These are phyloP conservation scores for Mimosa bimucronata DNA, from an alignment of 306 rosid genomes.

Conservation along the genomic window DNA sequence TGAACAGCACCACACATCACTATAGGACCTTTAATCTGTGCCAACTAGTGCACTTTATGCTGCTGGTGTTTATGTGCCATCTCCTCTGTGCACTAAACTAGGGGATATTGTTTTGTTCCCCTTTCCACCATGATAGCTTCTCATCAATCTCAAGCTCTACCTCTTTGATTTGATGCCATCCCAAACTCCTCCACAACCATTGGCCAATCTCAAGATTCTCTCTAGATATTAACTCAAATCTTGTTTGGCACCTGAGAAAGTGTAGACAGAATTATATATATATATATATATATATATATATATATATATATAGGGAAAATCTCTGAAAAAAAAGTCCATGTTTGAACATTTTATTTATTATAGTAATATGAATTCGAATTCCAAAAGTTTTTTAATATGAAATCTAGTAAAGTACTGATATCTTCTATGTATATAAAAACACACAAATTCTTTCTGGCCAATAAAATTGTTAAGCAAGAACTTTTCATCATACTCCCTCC, in stretches of 20 bases:
- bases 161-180: constrained; percentile 13
- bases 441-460: too few relatives aligned
- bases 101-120: constrained; percentile 24
- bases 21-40: constrained; percentile 10
- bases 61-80: constrained; percentile 40
- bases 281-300: too few relatives aligned
- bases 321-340: too few relatives aligned
- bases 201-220: constrained; percentile 36
- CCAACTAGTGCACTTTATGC: constrained; percentile 40
- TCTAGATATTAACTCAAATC: constrained; percentile 19
- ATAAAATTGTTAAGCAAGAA: too few relatives aligned
- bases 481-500: too few relatives aligned
- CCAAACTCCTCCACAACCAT: not conserved
- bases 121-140: not conserved
- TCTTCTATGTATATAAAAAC: too few relatives aligned
- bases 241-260: constrained; percentile 32
- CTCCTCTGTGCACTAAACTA: constrained; percentile 32
- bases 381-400: too few relatives aligned
- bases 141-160: not conserved
- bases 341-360: too few relatives aligned
- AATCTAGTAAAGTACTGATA: too few relatives aligned
- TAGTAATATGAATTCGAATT: too few relatives aligned
- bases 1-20: constrained; percentile 23
- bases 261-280: not conserved
- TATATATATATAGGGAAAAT: too few relatives aligned